These are phyloP conservation scores for Penicillium sp. DNA, from an alignment of 2,329 filamentous ascomycete genomes.

Conservation along the genomic window DNA sequence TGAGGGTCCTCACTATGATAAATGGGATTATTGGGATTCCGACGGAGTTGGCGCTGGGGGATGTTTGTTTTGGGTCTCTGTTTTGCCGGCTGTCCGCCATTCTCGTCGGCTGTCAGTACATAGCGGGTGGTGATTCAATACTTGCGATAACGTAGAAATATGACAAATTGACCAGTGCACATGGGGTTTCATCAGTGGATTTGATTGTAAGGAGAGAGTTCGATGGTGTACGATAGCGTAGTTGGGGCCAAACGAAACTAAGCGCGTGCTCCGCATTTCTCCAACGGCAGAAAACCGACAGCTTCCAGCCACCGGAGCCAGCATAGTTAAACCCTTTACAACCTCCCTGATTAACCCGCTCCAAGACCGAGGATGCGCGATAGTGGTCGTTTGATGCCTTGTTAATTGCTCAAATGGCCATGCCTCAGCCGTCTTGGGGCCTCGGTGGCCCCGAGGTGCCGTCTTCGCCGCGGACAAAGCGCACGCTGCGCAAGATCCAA, in stretches of 20 bases:
- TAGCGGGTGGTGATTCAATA: not conserved
- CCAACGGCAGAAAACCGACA: slow-evolving; percentile 34
- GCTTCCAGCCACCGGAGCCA: slow-evolving; percentile 28
- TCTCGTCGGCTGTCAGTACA: not conserved
- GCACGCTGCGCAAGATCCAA: slow-evolving; percentile 74
- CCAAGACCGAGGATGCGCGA: slow-evolving; percentile 16
- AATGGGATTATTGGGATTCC: slow-evolving; percentile 13
- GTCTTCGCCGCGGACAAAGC: slow-evolving; percentile 69
- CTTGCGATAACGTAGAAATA: not conserved
- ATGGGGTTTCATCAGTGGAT: not conserved
- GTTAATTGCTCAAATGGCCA: slow-evolving; percentile 30
- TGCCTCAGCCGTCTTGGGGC: slow-evolving; percentile 33
- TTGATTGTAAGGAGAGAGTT: not conserved
- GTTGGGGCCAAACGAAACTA: slow-evolving; percentile 4
- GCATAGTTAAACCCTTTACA: slow-evolving; percentile 1
- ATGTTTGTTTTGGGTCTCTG: slow-evolving; percentile 13
- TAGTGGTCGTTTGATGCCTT: slow-evolving; percentile 17
- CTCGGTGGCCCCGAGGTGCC: slow-evolving; percentile 40
- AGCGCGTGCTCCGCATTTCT: slow-evolving; percentile 28
- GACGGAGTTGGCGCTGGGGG: slow-evolving; percentile 24
- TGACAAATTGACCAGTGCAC: not conserved
- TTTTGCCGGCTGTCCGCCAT: slow-evolving; percentile 3
- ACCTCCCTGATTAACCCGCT: not conserved
- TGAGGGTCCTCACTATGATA: slow-evolving; percentile 19
- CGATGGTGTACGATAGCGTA: not conserved